phyloP scores from a whole-genome alignment of 2,329 filamentous ascomycete genomes.

The Pseudogymnoascus sp. region DNA sequence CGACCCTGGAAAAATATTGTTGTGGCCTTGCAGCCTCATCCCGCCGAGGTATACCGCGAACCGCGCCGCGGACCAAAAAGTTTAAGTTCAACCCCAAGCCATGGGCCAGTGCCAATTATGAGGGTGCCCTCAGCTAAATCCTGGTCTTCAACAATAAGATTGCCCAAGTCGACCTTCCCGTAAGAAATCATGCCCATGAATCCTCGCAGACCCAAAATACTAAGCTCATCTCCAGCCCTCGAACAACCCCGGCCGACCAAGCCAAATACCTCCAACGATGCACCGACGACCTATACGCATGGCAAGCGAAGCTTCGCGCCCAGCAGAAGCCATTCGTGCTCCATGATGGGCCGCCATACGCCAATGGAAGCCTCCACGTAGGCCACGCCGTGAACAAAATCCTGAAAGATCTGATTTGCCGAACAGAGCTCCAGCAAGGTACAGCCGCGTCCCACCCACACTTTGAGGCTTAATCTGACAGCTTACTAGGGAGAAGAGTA shows the following conservation, averaged over 20 bases:
- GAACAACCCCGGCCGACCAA: conserved; percentile 37
- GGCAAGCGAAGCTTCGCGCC: conserved; percentile 54
- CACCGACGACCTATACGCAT: conserved; percentile 81
- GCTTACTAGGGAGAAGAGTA: conserved; percentile 51
- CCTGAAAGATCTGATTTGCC: conserved; percentile 85
- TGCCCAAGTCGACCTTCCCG: conserved; percentile 70
- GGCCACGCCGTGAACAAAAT: conserved; percentile 97
- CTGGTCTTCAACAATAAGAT: conserved; percentile 67
- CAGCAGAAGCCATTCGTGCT: conserved; percentile 58
- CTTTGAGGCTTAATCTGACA: conserved; percentile 1
- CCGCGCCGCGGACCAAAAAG: neutral
- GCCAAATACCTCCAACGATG: conserved; percentile 62
- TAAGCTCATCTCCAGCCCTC: conserved; percentile 22
- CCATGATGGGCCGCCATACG: conserved; percentile 95
- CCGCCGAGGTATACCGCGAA: neutral
- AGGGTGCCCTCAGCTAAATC: conserved; percentile 37
- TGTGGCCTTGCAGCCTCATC: conserved; percentile 8
- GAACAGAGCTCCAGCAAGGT: conserved; percentile 70
- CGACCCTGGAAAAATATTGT: conserved; percentile 4
- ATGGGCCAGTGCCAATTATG: conserved; percentile 4
- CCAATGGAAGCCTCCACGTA: conserved; percentile 84
- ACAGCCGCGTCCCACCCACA: conserved; percentile 15
- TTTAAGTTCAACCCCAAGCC: neutral
- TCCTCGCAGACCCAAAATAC: conserved; percentile 10
- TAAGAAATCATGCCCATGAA: conserved; percentile 32